Base-by-base conservation (phyloP, 176 grass and related monocot species). In the Otatea glauca region DNA sequence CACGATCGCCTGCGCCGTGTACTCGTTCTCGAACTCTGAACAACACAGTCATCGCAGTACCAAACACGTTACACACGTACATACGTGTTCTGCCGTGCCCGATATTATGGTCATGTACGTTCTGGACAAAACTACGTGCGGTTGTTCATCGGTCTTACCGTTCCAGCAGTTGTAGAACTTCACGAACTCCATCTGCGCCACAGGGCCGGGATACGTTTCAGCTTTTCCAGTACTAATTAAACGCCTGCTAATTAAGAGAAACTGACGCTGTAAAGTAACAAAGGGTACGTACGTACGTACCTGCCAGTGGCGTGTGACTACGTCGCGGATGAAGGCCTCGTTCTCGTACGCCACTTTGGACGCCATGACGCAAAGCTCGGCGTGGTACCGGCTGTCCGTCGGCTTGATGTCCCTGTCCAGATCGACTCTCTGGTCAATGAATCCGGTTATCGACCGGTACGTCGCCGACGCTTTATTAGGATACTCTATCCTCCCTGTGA, bases 311-410 rank as follows among this genome's bases (percentile, higher is more conserved):
- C 53, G 24, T 0, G 51, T 61, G 49, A 94, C 75, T 5, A 88
- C 89, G 82, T 47, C 55, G 37, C 65, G 74, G 63, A 94, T 80
- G 75, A 72, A 83, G 16, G 88, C 70, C 84, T 91, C 88, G 75
- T 83, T 93, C 83, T 93, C 92, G 77, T 93, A 93, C 2, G 92
- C 88, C 35, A 93, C 37, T 65, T 91, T 93, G 79, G 92, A 85
- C 18, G 92, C 92, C 88, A 93, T 88, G 16, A 91, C 86, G 62
- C 86, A 88, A 10, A 93, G 86, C 64, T 79, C 69, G 48, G 92
- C 86, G 41, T 86, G 69, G 79, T 81, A 80, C 74, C 86, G 86
- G 51, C 39, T 27, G 56, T 90, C 88, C 54, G 17, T 32, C 71
- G 86, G 66, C 41, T 60, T 16, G 80, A 91, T 77, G 63, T 68